Evolutionary conservation across 1,284 basidiomycete species (phyloP), one percentile per base, ranked within the genome.

Genomic region (Anthracocystis setariae): DNA sequence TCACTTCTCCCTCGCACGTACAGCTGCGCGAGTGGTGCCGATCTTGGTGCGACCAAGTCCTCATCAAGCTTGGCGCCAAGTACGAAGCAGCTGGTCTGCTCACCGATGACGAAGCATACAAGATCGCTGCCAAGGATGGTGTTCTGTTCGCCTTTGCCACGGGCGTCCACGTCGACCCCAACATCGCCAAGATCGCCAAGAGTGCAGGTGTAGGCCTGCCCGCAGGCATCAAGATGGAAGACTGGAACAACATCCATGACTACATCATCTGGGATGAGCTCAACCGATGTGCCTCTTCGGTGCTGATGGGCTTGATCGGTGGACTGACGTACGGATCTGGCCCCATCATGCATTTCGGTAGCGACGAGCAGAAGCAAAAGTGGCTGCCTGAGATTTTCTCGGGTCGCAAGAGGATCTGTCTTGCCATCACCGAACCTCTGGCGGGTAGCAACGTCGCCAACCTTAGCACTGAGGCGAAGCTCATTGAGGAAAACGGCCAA

Each of bases 401-500:
- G 0, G 77, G 77, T 1, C 51, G 48, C 21, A 78, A 79, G 55
- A 51, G 72, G 8, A 73, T 79, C 45, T 75, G 73, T 25, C 72
- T 79, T 23, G 77, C 77, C 25, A 79, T 79, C 53, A 79, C 78
- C n/a, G 78, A 79, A 46, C 76, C 78, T 13, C 49, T 67, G 12
- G 83, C 78, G 8, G 83, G 83, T 0, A 79, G 76, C 25, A 83
- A 84, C 43, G 83, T 84, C 4, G 82, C 82, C 38, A 81, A 81
- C 49, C 51, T 84, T 25, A 65, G 70, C 40, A 67, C 75, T 3
- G 73, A 74, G 12, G 83, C 83, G 2, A 70, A 52, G 42, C 75
- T 78, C 56, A 75, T 76, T 17, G 64, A 73, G 12, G 82, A 83
- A 42, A 78, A 82, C 21, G 68, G 68, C 9, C 58, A 66, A 12